Evolutionary conservation across 2,329 filamentous ascomycete genomes (phyloP), one percentile per base, ranked within the genome.

Genomic region (Hymenoscyphus occultus): DNA sequence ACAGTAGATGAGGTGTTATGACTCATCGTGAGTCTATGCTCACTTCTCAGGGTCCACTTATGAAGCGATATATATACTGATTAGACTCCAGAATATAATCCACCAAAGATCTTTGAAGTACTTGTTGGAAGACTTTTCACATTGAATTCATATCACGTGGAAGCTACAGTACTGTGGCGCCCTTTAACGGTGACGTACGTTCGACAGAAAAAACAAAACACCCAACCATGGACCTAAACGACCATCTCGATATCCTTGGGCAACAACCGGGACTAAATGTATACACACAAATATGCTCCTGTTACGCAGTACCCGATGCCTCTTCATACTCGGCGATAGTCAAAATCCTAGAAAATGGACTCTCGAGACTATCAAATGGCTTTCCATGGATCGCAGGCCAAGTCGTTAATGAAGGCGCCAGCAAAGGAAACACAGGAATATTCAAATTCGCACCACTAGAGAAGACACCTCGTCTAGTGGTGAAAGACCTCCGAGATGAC

Each of bases 401-500:
- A 22, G 59, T 61, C 5, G 40, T 61, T 16, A 54, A 61, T 22
- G 45, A 61, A 42, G 59, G 45, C 2, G 3, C 45, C 42, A 54
- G 48, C 42, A 42, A 61, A 39, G 32, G 45, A 28, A 39, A 56
- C n/a, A 56, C 45, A 2, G 59, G 59, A 13, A 13, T 56, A 13
- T 61, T 54, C 42, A 56, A 56, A 31, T 56, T 61, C 59, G 39
- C 19, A 12, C 16, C 45, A 4, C 39, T 61, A 6, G n/a, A 61
- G 28, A 61, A 56, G 10, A 39, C 28, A 19, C 59, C 59, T 39
- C 28, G 28, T 13, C 31, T 61, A 6, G 48, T 77, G 2, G 68
- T 83, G 14, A 81, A 79, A 67, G 79, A 85, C 65, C 71, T 80
- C n/a, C 73, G 76, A 13, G 28, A 75, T 56, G 75, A 80, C 42